Percentiles rank a stretch among this genome's conserved stretches.
Evolutionary conservation across 768 basidiomycete genomes (phyloP).

Genomic region (Omphalotus guepiniiformis): DNA sequence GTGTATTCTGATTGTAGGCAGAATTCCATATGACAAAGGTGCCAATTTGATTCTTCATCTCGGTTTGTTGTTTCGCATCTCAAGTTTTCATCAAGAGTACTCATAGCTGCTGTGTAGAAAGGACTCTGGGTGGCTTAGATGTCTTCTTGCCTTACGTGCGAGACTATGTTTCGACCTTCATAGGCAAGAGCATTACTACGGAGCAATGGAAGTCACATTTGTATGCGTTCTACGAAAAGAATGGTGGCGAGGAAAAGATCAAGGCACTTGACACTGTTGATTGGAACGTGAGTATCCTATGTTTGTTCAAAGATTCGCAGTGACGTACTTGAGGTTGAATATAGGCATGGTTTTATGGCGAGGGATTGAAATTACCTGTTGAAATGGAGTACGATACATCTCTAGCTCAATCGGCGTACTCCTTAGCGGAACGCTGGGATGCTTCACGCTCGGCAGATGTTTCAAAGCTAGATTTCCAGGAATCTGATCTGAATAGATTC

Average conservation of each 20-base stretch:
- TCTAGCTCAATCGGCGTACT: constrained; percentile 65
- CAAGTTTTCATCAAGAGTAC: not conserved
- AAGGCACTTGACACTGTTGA: constrained; percentile 64
- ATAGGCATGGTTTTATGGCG: constrained; percentile 80
- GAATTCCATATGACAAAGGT: constrained; percentile 86
- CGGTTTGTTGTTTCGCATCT: constrained; percentile 39
- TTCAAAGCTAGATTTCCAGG: constrained; percentile 48
- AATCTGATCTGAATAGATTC: constrained; percentile 57
- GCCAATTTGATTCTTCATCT: constrained; percentile 84
- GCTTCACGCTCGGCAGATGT: constrained; percentile 47
- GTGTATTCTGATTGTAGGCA: constrained; percentile 15
- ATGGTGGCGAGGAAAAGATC: constrained; percentile 58
- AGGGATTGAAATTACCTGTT: constrained; percentile 69
- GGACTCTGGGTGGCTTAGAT: constrained; percentile 75
- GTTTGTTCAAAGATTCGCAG: not conserved
- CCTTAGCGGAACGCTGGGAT: constrained; percentile 74
- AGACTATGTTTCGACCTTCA: constrained; percentile 79
- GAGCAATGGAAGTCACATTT: constrained; percentile 80
- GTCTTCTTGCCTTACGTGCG: constrained; percentile 81
- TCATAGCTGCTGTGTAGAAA: constrained; percentile 36
- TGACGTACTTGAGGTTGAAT: not conserved
- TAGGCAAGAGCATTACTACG: constrained; percentile 80
- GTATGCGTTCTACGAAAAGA: constrained; percentile 58
- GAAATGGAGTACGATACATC: constrained; percentile 71
- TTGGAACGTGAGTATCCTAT: constrained; percentile 59